A percentile compares a stretch with the other conserved stretches of the same genome.
Conservation (phyloP, 2,329 filamentous ascomycete species). For the Chaetothyriales sp. region DNA sequence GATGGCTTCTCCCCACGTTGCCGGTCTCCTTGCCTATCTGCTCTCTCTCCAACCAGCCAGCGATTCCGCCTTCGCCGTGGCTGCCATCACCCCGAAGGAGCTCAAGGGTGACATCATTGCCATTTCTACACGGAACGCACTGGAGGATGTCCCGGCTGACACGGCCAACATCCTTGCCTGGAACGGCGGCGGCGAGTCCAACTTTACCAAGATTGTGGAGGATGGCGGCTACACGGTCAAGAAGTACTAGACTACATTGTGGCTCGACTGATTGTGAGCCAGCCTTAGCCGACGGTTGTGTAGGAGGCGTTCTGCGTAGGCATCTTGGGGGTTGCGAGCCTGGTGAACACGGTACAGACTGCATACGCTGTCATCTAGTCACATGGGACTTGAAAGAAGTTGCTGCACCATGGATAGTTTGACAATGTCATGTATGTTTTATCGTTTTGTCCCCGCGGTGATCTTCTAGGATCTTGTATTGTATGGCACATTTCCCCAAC, state of each 20-base stretch:
- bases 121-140: constrained; percentile 62
- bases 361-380: background rate
- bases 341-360: background rate
- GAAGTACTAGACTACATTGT: background rate
- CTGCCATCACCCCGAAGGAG: constrained; percentile 79
- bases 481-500: no score
- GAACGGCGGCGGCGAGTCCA: constrained; percentile 91
- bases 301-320: background rate
- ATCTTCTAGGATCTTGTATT: no score
- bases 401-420: background rate
- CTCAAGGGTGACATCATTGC: constrained; percentile 78
- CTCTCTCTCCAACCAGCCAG: constrained; percentile 83
- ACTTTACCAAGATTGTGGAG: constrained; percentile 72
- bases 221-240: constrained; percentile 49
- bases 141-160: constrained; percentile 67
- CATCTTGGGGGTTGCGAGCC: background rate
- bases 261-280: background rate
- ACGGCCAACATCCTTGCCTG: constrained; percentile 94
- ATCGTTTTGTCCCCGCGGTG: no score
- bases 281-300: background rate
- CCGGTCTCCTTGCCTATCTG: constrained; percentile 92
- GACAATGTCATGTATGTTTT: background rate
- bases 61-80: constrained; percentile 83
- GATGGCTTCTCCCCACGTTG: constrained; percentile 96
- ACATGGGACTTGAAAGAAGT: background rate